phyloP scores from a whole-genome alignment of 345 rosid genomes.

The Abelmoschus esculentus region DNA sequence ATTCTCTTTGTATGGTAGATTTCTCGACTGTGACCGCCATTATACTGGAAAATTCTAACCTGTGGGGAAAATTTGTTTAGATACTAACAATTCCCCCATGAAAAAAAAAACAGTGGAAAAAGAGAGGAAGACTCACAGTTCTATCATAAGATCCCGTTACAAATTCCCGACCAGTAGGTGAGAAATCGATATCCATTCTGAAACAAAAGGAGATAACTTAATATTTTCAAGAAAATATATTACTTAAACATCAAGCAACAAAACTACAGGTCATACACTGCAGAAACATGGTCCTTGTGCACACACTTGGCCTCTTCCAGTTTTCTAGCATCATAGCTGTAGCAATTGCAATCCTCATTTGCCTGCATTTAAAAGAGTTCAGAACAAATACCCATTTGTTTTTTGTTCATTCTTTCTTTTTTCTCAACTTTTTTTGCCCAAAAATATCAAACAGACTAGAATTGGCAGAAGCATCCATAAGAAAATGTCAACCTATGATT shows the following conservation, averaged over 20 bases:
- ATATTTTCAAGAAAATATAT: not conserved
- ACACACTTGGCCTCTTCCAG: conserved; percentile 83
- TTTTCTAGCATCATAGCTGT: conserved; percentile 86
- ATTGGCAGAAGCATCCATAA: not conserved
- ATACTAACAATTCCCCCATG: not conserved
- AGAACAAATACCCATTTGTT: not conserved
- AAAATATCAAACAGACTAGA: not conserved
- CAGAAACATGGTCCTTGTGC: conserved; percentile 97
- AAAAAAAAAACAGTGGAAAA: not conserved
- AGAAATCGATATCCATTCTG: conserved; percentile 97
- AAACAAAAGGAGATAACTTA: conserved; percentile 6
- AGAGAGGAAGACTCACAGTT: conserved; percentile 41
- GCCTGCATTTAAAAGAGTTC: conserved; percentile 43
- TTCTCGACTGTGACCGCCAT: conserved; percentile 90
- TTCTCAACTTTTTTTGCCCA: not conserved
- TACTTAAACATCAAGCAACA: not conserved
- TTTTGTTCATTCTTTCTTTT: too few relatives aligned
- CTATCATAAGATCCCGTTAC: conserved; percentile 97
- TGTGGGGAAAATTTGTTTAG: conserved; percentile 20
- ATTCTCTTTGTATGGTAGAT: conserved; percentile 95
- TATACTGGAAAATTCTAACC: conserved; percentile 81
- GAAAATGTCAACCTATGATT: not conserved
- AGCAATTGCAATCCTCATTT: conserved; percentile 92
- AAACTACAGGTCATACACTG: conserved; percentile 52
- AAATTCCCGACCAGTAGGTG: conserved; percentile 97